phyloP scores from a whole-genome alignment of 148 eudicot species.

The Nyssa sinensis region DNA sequence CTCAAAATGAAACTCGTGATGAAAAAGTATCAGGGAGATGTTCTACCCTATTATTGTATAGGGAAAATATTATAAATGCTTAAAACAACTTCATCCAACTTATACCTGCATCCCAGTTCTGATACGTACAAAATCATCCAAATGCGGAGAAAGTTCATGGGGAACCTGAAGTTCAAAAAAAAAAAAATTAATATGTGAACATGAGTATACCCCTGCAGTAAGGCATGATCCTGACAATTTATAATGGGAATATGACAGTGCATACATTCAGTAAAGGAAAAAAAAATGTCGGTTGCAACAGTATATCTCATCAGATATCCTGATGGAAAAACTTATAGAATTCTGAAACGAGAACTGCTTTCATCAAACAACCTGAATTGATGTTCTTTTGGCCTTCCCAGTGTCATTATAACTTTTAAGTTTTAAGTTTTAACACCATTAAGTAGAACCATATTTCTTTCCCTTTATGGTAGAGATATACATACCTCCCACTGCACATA shows the following conservation, averaged over 20 bases:
- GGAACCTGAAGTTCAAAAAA: slow-evolving; percentile 55
- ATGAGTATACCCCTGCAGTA: background rate
- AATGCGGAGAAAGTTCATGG: slow-evolving; percentile 61
- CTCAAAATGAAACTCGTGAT: too few species aligned
- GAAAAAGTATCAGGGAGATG: too few species aligned
- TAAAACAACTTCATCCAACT: background rate
- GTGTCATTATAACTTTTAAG: background rate
- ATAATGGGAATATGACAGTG: background rate
- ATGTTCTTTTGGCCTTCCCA: background rate
- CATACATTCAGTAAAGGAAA: background rate
- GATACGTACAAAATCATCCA: slow-evolving; percentile 82
- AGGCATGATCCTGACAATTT: background rate
- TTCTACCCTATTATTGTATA: background rate
- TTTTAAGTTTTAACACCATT: background rate
- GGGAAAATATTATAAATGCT: background rate
- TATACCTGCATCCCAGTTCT: slow-evolving; percentile 88
- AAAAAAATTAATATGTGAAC: background rate
- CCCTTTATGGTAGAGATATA: too few species aligned
- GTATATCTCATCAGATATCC: background rate
- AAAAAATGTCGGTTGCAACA: background rate
- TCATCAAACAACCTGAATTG: background rate
- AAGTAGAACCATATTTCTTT: background rate
- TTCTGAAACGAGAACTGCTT: too few species aligned
- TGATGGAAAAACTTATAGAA: background rate
- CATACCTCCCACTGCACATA: too few species aligned